Conservation (phyloP, 495 filamentous ascomycete species). For the Pseudoneurospora amorphoporcata region DNA sequence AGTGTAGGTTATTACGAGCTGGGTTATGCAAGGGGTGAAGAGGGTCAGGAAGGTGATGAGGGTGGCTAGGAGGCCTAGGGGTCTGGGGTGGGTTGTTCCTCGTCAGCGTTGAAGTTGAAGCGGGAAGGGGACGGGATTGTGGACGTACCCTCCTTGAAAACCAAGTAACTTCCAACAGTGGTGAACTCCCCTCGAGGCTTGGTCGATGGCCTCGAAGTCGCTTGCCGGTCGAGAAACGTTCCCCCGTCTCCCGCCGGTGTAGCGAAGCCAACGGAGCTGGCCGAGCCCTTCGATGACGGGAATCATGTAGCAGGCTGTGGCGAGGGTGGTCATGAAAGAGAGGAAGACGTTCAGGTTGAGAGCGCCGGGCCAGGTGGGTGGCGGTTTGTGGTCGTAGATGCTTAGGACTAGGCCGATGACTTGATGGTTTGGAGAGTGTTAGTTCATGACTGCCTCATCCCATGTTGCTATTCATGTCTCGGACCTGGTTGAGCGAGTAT, state of each 20-base stretch:
- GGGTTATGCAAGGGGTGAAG: background rate
- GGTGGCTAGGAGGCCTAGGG: background rate
- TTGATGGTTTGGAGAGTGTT: background rate
- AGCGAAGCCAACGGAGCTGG: constrained; percentile 36
- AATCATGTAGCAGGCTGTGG: constrained; percentile 26
- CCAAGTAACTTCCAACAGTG: background rate
- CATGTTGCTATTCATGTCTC: too few species aligned
- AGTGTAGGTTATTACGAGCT: background rate
- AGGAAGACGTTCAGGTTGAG: constrained; percentile 35
- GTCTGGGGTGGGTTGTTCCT: background rate
- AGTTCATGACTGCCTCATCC: background rate
- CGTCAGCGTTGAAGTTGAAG: too few species aligned
- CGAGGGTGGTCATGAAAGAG: constrained; percentile 28
- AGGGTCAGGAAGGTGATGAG: background rate
- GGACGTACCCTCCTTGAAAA: constrained; percentile 3
- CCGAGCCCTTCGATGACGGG: constrained; percentile 25
- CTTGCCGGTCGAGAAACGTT: constrained; percentile 16
- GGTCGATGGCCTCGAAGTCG: constrained; percentile 31
- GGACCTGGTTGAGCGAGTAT: background rate
- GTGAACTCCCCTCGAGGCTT: constrained; percentile 25
- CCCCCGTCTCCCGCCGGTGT: constrained; percentile 5
- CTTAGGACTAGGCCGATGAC: constrained; percentile 25
- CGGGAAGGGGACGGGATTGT: background rate
- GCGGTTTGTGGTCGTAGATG: constrained; percentile 24
- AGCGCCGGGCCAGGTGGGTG: constrained; percentile 28